These are phyloP conservation scores for Mallotus japonicus DNA, from an alignment of 441 rosid genomes.

Conservation along the genomic window DNA sequence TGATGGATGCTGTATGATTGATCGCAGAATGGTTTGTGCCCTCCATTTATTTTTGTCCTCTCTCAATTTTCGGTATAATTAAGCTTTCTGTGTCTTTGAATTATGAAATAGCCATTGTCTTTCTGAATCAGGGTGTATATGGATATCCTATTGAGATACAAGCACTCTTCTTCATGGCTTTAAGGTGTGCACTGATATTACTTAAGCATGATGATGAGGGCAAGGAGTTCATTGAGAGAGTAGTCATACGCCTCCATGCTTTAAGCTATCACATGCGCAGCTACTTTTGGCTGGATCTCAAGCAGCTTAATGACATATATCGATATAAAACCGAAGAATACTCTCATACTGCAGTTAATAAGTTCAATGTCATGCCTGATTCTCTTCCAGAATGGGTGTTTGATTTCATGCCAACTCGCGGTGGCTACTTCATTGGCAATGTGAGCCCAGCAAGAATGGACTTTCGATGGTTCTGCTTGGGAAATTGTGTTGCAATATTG, in stretches of 20 bases:
- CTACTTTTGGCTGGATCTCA: conserved; percentile 78
- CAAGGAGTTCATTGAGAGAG: conserved; percentile 66
- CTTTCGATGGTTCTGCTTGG: conserved; percentile 84
- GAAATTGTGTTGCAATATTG: conserved; percentile 76
- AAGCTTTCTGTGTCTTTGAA: neutral
- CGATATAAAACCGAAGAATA: conserved; percentile 82
- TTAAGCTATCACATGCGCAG: conserved; percentile 76
- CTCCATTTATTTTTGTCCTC: neutral
- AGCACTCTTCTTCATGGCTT: conserved; percentile 81
- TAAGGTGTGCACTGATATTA: conserved; percentile 60
- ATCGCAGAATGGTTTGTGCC: conserved; percentile 76
- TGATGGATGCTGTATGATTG: conserved; percentile 87
- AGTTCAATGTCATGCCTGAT: conserved; percentile 78
- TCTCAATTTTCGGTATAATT: neutral
- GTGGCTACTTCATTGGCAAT: conserved; percentile 82
- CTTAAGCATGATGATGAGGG: conserved; percentile 72
- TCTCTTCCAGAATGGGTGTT: conserved; percentile 87
- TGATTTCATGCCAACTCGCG: conserved; percentile 70
- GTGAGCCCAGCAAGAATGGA: conserved; percentile 89
- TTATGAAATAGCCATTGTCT: neutral
- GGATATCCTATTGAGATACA: conserved; percentile 86
- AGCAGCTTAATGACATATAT: conserved; percentile 80
- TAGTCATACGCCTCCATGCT: conserved; percentile 69
- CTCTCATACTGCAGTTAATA: conserved; percentile 80
- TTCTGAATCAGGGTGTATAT: conserved; percentile 59